These are phyloP conservation scores for Annulohypoxylon truncatum DNA, from an alignment of 2,329 filamentous ascomycete species.

Conservation along the genomic window DNA sequence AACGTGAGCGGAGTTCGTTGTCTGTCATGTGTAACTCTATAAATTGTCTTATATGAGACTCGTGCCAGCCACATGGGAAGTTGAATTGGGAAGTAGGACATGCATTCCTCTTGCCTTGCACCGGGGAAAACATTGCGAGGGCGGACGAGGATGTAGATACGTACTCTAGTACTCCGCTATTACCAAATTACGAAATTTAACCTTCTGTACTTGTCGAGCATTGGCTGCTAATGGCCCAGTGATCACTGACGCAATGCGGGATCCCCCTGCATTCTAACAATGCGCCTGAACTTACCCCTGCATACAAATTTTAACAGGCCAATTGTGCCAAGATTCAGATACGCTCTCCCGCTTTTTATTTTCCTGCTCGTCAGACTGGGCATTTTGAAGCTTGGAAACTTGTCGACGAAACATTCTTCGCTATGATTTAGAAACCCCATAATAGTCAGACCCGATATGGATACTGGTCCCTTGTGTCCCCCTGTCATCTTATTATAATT, in stretches of 20 bases:
- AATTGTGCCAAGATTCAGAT: conserved; percentile 21
- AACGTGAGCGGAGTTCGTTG: conserved; percentile 2
- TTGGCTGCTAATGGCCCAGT: conserved; percentile 12
- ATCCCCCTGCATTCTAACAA: conserved; percentile 34
- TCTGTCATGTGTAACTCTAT: conserved; percentile 14
- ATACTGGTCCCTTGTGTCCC: conserved; percentile 27
- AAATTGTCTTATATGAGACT: conserved; percentile 27
- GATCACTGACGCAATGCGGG: conserved; percentile 40
- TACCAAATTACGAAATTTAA: conserved; percentile 31
- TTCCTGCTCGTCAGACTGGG: conserved; percentile 27
- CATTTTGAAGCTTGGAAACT: conserved; percentile 14
- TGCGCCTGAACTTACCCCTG: conserved; percentile 31
- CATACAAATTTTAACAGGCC: conserved; percentile 19
- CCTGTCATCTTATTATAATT: conserved; percentile 30
- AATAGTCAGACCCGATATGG: conserved; percentile 31
- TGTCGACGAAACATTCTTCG: conserved; percentile 32
- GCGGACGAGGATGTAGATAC: background rate
- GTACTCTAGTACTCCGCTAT: conserved; percentile 4
- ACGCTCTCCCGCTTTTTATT: conserved; percentile 1
- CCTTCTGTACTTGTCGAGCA: conserved; percentile 21
- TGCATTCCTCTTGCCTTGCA: background rate
- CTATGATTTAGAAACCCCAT: conserved; percentile 36
- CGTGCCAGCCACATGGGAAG: conserved; percentile 29
- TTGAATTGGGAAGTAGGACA: conserved; percentile 15
- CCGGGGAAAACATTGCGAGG: background rate